A percentile compares a stretch with the other conserved stretches of the same genome.
Evolutionary conservation across 192 early-diverging fungal genomes (phyloP).

Genomic region (Gryganskiella cystojenkinii): DNA sequence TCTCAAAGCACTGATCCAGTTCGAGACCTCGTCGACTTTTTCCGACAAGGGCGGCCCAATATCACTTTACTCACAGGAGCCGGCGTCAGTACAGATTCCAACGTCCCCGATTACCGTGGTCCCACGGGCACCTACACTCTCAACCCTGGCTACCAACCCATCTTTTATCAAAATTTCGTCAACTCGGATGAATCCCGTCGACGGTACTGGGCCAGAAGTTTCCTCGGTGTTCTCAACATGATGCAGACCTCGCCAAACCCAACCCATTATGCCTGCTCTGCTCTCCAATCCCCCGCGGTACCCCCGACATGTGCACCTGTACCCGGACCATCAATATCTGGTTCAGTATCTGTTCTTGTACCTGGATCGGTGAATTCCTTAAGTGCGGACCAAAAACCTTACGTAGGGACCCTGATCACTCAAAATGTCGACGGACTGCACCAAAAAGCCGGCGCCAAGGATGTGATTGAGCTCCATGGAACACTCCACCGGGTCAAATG

Average conservation of each 20-base stretch:
- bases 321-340: neutral
- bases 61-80: constrained; percentile 65
- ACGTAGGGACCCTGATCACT: constrained; percentile 76
- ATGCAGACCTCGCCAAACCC: constrained; percentile 75
- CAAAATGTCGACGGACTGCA: constrained; percentile 96
- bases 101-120: constrained; percentile 91
- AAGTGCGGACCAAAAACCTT: neutral
- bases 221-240: constrained; percentile 83
- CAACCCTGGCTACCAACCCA: constrained; percentile 84
- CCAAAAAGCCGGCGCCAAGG: constrained; percentile 62
- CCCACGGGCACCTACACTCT: constrained; percentile 70
- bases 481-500: constrained; percentile 80
- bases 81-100: constrained; percentile 71
- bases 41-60: constrained; percentile 35
- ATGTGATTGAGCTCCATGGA: constrained; percentile 89
- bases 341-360: neutral
- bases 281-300: constrained; percentile 55
- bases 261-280: constrained; percentile 71
- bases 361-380: neutral
- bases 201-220: constrained; percentile 93
- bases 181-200: constrained; percentile 60
- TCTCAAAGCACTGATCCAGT: constrained; percentile 15
- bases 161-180: constrained; percentile 77
- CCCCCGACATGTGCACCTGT: neutral
- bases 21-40: constrained; percentile 45